phyloP scores from a whole-genome alignment of 2,329 filamentous ascomycete genomes.

The Sarocladium oryzae region DNA sequence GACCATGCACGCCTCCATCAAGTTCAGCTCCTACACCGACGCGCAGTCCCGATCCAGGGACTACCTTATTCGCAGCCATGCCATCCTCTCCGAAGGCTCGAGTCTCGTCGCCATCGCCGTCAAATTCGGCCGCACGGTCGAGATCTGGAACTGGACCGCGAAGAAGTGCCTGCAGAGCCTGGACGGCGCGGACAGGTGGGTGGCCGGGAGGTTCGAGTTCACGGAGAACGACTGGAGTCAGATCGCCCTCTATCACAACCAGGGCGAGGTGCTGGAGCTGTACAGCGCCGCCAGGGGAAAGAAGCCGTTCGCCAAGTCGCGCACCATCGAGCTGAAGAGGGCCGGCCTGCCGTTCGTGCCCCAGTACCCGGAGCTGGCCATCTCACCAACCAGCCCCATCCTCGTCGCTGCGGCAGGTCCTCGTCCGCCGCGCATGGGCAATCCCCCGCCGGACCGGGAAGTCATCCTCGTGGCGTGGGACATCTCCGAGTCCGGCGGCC shows the following conservation, averaged over 20 bases:
- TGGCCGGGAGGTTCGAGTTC: constrained; percentile 27
- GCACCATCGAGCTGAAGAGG: constrained; percentile 27
- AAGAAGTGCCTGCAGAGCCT: constrained; percentile 33
- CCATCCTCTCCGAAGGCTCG: constrained; percentile 32
- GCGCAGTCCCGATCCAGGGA: constrained; percentile 31
- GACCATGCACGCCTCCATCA: constrained; percentile 52
- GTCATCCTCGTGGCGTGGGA: constrained; percentile 34
- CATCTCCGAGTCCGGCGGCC: constrained; percentile 21
- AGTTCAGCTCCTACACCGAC: constrained; percentile 32
- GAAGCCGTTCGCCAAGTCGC: constrained; percentile 29
- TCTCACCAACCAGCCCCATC: constrained; percentile 32
- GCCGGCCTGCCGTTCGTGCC: constrained; percentile 30
- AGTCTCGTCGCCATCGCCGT: constrained; percentile 31
- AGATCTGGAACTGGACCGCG: constrained; percentile 33
- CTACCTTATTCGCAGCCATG: constrained; percentile 36
- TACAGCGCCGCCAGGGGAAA: constrained; percentile 24
- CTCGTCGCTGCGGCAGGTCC: constrained; percentile 32
- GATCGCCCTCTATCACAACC: constrained; percentile 25
- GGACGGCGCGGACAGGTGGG: constrained; percentile 31
- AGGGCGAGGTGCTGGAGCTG: constrained; percentile 20
- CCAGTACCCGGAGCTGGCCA: constrained; percentile 32
- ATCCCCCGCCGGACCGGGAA: constrained; percentile 30
- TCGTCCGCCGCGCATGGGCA: constrained; percentile 28
- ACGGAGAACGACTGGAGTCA: constrained; percentile 26
- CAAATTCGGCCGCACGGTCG: constrained; percentile 31